These are phyloP conservation scores for Cadophora malorum DNA, from an alignment of 2,329 filamentous ascomycete genomes.

Conservation along the genomic window DNA sequence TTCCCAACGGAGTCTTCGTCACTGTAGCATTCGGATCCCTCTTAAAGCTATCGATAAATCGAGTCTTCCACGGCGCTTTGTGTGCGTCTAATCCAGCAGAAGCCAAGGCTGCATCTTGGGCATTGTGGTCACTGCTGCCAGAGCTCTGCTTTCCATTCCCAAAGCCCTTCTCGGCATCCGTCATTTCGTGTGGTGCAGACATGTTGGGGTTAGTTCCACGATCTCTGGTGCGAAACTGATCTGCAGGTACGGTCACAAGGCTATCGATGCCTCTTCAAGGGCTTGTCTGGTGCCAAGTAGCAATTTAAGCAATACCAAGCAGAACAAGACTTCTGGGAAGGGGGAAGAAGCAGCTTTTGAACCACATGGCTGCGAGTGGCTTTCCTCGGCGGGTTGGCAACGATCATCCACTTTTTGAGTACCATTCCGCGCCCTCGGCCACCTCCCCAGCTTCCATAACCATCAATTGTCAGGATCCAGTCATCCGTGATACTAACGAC, in stretches of 20 bases:
- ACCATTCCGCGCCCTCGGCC: not conserved
- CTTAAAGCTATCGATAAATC: conserved; percentile 42
- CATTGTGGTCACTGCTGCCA: conserved; percentile 2
- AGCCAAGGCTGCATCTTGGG: conserved; percentile 6
- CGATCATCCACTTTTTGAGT: not conserved
- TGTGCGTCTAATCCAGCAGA: conserved; percentile 18
- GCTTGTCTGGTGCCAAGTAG: not conserved
- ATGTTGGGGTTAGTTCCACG: not conserved
- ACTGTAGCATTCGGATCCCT: conserved; percentile 53
- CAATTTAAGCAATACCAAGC: conserved; percentile 17
- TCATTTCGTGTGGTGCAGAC: conserved; percentile 6
- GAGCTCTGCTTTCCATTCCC: conserved; percentile 1
- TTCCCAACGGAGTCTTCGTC: conserved; percentile 41
- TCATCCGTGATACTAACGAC: conserved; percentile 11
- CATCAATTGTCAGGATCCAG: conserved; percentile 1
- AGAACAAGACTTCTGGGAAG: not conserved
- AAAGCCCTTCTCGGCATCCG: conserved; percentile 2
- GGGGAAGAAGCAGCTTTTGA: conserved; percentile 10
- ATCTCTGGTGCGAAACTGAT: not conserved
- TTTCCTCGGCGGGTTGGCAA: not conserved
- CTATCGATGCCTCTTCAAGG: not conserved
- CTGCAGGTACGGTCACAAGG: not conserved
- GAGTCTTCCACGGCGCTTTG: conserved; percentile 33
- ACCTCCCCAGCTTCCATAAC: conserved; percentile 3
- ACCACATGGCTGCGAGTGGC: conserved; percentile 4